Conservation (phyloP, 2,329 filamentous ascomycete species). For the Fusarium sp. region DNA sequence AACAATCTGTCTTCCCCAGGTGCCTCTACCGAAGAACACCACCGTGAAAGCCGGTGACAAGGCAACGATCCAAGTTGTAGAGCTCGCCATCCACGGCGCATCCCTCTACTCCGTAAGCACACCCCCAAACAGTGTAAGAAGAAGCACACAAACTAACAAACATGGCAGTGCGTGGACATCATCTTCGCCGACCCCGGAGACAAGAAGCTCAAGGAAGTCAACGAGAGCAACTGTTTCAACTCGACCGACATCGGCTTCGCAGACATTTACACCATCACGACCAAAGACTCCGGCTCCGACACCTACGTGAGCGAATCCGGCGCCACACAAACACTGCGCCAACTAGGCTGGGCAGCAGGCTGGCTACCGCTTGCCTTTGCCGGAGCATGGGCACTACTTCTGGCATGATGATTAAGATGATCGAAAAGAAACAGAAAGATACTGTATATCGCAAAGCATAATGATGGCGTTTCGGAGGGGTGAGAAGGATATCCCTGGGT, state of each 20-base stretch:
- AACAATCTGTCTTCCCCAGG: slow-evolving; percentile 88
- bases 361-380: slow-evolving; percentile 58
- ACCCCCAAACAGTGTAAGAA: not conserved
- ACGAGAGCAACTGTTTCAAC: slow-evolving; percentile 89
- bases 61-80: slow-evolving; percentile 90
- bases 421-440: slow-evolving; percentile 18
- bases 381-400: slow-evolving; percentile 57
- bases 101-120: slow-evolving; percentile 79
- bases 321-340: slow-evolving; percentile 39
- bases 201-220: slow-evolving; percentile 75
- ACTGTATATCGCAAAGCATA: slow-evolving; percentile 45
- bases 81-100: slow-evolving; percentile 85
- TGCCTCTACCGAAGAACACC: slow-evolving; percentile 81
- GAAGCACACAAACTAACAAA: slow-evolving; percentile 15
- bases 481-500: slow-evolving; percentile 33
- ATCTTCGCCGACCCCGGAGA: slow-evolving; percentile 86
- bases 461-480: slow-evolving; percentile 42
- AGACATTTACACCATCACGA: slow-evolving; percentile 78
- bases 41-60: slow-evolving; percentile 84
- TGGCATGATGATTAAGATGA: slow-evolving; percentile 31
- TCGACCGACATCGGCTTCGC: slow-evolving; percentile 81
- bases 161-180: slow-evolving; percentile 87
- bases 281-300: slow-evolving; percentile 56
- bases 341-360: slow-evolving; percentile 52
- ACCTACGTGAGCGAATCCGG: slow-evolving; percentile 49